These are phyloP conservation scores for Antarctomyces pellizariae DNA, from an alignment of 495 filamentous ascomycete species.

Conservation along the genomic window DNA sequence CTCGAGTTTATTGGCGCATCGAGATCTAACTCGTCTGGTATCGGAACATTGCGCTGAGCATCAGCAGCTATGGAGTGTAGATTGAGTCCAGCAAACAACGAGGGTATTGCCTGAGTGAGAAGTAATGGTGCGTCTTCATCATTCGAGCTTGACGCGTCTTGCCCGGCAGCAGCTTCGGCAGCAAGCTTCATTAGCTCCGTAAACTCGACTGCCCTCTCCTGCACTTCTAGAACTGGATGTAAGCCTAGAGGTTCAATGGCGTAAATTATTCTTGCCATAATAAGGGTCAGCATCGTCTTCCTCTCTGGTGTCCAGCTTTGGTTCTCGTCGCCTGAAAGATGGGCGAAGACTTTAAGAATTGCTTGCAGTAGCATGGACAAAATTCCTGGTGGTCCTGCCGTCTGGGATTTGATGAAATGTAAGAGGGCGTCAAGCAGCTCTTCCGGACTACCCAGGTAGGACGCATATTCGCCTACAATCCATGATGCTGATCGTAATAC, in stretches of 20 bases:
- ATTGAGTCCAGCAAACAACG: constrained; percentile 63
- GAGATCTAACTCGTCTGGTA: constrained; percentile 49
- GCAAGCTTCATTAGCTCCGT: constrained; percentile 69
- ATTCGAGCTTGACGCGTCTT: constrained; percentile 25
- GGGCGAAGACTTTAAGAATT: constrained; percentile 56
- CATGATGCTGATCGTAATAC: constrained; percentile 53
- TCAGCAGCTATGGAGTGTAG: constrained; percentile 69
- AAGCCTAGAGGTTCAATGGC: constrained; percentile 52
- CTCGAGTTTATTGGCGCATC: constrained; percentile 63
- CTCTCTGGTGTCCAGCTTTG: constrained; percentile 35
- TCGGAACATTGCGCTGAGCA: constrained; percentile 70
- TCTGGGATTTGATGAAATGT: constrained; percentile 35
- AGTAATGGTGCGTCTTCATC: constrained; percentile 47
- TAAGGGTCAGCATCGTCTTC: constrained; percentile 44
- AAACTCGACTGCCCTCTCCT: constrained; percentile 84
- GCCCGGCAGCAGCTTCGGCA: constrained; percentile 50
- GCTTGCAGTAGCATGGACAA: constrained; percentile 70
- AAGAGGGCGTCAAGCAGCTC: constrained; percentile 49
- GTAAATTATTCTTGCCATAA: constrained; percentile 57
- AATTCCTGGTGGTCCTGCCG: constrained; percentile 24
- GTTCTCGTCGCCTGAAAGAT: constrained; percentile 31
- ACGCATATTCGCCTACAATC: constrained; percentile 71
- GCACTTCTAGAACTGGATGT: constrained; percentile 82
- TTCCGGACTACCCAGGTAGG: constrained; percentile 36
- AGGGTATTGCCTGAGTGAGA: constrained; percentile 69